Conservation (phyloP, 1,284 basidiomycete genomes). For the Pseudomicrostroma phylloplanum region DNA sequence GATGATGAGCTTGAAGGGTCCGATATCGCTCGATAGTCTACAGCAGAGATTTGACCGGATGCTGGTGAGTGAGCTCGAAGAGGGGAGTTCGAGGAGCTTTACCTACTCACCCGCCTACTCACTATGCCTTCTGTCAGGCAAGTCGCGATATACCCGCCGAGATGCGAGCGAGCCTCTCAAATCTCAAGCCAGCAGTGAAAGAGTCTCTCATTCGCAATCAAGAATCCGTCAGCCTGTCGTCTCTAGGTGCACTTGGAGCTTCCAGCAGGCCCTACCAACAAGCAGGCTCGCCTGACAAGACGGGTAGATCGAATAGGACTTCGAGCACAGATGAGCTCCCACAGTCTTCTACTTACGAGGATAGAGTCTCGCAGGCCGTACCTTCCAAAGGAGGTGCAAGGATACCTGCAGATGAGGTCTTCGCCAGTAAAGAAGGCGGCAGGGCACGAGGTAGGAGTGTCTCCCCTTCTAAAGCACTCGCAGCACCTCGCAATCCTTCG, state of each 20-base stretch:
- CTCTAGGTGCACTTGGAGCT: conserved; percentile 35
- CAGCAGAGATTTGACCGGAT: too few species aligned
- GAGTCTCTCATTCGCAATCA: conserved; percentile 83
- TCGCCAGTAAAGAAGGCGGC: not conserved
- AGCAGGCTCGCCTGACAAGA: conserved; percentile 14
- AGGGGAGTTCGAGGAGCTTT: too few species aligned
- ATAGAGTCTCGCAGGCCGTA: not conserved
- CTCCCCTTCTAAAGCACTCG: not conserved
- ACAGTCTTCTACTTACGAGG: not conserved
- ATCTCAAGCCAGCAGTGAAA: conserved; percentile 74
- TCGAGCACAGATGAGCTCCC: conserved; percentile 13
- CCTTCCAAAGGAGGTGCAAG: conserved; percentile 12
- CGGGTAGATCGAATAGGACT: conserved; percentile 26
- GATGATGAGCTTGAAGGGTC: too few species aligned
- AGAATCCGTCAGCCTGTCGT: conserved; percentile 59
- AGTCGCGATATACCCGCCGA: conserved; percentile 64
- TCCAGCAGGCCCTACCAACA: not conserved
- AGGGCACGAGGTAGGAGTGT: not conserved
- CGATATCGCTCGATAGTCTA: too few species aligned
- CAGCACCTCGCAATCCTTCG: not conserved
- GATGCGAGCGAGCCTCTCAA: conserved; percentile 66
- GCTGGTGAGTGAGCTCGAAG: too few species aligned
- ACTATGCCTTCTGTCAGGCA: conserved; percentile 11
- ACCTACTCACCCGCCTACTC: too few species aligned
- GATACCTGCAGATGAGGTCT: conserved; percentile 26